These are phyloP conservation scores for Graphium sp. DNA, from an alignment of 2,329 filamentous ascomycete genomes.

Conservation along the genomic window DNA sequence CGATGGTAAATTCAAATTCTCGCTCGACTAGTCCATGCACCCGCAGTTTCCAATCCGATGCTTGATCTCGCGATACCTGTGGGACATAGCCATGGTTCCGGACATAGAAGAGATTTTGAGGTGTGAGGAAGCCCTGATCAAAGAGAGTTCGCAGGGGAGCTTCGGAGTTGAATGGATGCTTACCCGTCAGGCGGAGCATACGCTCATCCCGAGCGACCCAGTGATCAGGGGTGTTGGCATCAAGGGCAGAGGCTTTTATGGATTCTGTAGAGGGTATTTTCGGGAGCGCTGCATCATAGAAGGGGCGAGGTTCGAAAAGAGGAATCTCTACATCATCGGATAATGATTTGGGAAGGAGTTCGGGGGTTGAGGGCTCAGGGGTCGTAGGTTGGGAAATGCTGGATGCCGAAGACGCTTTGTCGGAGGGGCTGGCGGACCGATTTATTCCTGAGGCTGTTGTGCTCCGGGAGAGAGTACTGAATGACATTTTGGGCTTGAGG, in stretches of 20 bases:
- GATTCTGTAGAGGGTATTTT: no score
- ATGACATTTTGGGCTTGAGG: no score
- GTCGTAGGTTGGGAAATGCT: no score
- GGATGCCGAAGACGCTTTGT: no score
- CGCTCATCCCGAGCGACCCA: constrained; percentile 69
- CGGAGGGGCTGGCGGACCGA: no score
- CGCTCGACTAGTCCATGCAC: constrained; percentile 44
- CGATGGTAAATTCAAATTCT: constrained; percentile 54
- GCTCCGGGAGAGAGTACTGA: no score
- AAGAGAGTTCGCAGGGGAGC: constrained; percentile 65
- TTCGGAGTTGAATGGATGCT: constrained; percentile 86
- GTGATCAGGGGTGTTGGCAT: constrained; percentile 52
- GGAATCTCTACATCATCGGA: no score
- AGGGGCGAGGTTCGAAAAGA: no score
- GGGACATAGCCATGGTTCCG: constrained; percentile 80
- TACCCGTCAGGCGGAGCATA: constrained; percentile 71
- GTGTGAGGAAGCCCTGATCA: constrained; percentile 70
- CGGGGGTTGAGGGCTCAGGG: no score
- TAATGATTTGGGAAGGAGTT: no score
- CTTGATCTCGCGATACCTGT: constrained; percentile 51
- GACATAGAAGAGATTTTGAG: constrained; percentile 79
- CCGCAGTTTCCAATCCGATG: constrained; percentile 51
- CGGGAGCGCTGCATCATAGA: no score
- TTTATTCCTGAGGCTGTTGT: no score
- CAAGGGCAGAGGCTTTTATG: background rate